Percentiles rank a stretch among this genome's conserved stretches.
phyloP scores from a whole-genome alignment of 768 basidiomycete species.

The Harrya chromipes region DNA sequence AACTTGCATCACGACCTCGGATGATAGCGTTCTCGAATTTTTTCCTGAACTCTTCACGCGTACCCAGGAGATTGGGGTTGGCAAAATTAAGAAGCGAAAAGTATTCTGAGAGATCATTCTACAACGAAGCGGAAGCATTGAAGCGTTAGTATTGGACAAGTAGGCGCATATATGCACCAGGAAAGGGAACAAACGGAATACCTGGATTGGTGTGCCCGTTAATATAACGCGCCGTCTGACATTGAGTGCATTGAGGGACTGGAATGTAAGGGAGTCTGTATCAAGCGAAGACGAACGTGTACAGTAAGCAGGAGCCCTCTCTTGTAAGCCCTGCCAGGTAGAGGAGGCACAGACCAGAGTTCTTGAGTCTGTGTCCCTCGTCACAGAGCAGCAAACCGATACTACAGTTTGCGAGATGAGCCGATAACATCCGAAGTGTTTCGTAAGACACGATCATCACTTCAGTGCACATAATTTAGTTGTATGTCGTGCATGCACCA shows the following conservation, averaged over 20 bases:
- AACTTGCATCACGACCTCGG: constrained; percentile 85
- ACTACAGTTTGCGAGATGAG: constrained; percentile 70
- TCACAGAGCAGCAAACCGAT: constrained; percentile 95
- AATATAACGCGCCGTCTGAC: constrained; percentile 91
- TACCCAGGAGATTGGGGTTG: constrained; percentile 86
- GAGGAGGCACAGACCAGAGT: constrained; percentile 62
- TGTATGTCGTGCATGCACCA: neutral
- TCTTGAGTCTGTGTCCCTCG: constrained; percentile 96
- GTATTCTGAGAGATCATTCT: constrained; percentile 95
- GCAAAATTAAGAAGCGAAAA: constrained; percentile 92
- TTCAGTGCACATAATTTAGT: constrained; percentile 25
- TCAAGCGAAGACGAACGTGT: neutral
- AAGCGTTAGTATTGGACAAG: neutral
- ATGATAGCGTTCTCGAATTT: constrained; percentile 93
- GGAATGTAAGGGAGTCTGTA: constrained; percentile 83
- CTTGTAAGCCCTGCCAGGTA: neutral
- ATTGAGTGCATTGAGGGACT: constrained; percentile 75
- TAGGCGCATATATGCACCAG: constrained; percentile 5
- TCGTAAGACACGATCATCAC: constrained; percentile 99
- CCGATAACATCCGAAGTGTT: constrained; percentile 79
- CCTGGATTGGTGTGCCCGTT: constrained; percentile 92
- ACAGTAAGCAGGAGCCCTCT: neutral
- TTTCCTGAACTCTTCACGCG: constrained; percentile 88
- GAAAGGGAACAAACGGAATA: constrained; percentile 20
- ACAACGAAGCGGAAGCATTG: neutral